Evolutionary conservation across 768 basidiomycete genomes (phyloP), one percentile per base, ranked within the genome.

Genomic region (Auriculariales sp.): DNA sequence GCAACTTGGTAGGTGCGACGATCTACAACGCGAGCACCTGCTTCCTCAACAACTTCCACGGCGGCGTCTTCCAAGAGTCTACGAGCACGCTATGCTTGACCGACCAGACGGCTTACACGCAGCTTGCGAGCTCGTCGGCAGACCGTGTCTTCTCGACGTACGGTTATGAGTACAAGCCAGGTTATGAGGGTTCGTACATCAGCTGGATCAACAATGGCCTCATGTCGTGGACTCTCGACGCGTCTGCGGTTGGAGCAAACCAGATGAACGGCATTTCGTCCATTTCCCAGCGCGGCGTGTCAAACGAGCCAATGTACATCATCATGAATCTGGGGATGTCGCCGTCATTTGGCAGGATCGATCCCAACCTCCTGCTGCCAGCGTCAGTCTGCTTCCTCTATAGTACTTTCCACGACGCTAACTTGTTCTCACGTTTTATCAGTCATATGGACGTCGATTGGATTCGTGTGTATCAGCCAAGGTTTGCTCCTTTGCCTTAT

Each of bases 321-420:
- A 81, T 95, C 56, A 68, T 75, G 58, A 92, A 93, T 62, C 66
- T 92, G 59, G 92, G 89, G 49, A 79, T 94, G 65, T 91, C 88
- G 3, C 65, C 68, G 49, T 86, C 84, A 62, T 95, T 95, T 57
- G 81, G 79, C 10, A 55, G 62, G 3, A 77, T 92, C 48, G 82
- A 95, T 65, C 70, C 87, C 46, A 64, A 74, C 15, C 69, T 82
- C 52, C 67, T 94, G 17, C 67, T 65, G 15, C 90, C 87, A 66
- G 90, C 91, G 7, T 63, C 79, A n/a, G n/a, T n/a, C n/a, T n/a
- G n/a, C n/a, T n/a, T n/a, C 36, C 28, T 4, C n/a, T 28, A 5
- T n/a, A n/a, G n/a, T n/a, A n/a, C n/a, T n/a, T n/a, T n/a, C n/a
- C n/a, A n/a, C n/a, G n/a, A n/a, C n/a, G n/a, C n/a, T n/a, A n/a